These are phyloP conservation scores for Aquilaria sinensis DNA, from an alignment of 345 rosid genomes.

Conservation along the genomic window DNA sequence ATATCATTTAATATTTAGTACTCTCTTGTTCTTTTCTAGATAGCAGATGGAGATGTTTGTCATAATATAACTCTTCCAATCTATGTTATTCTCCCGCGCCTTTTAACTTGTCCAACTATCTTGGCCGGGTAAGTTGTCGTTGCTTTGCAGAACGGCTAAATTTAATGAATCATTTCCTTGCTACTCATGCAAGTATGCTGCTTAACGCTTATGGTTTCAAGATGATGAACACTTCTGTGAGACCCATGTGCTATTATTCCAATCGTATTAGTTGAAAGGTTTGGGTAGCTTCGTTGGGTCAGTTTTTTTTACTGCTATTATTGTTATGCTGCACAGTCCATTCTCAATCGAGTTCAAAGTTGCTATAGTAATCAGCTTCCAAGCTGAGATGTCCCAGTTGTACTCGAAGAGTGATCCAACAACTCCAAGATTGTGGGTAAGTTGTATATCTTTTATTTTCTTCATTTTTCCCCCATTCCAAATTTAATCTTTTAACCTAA, in stretches of 20 bases:
- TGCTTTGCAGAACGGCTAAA: not conserved
- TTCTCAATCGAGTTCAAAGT: slow-evolving; percentile 89
- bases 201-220: not conserved
- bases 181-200: not conserved
- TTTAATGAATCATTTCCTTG: not conserved
- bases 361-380: slow-evolving; percentile 57
- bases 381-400: slow-evolving; percentile 55
- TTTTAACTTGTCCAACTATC: slow-evolving; percentile 76
- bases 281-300: too few species aligned
- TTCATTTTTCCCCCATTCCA: not conserved
- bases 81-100: slow-evolving; percentile 77
- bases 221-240: not conserved
- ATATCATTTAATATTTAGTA: slow-evolving; percentile 8
- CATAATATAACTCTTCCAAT: slow-evolving; percentile 62
- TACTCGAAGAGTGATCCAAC: slow-evolving; percentile 72
- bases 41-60: slow-evolving; percentile 93
- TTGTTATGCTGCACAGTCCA: slow-evolving; percentile 40
- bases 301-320: not conserved
- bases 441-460: slow-evolving; percentile 7
- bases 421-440: slow-evolving; percentile 91
- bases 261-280: not conserved
- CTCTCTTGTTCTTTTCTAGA: slow-evolving; percentile 30
- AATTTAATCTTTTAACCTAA: not conserved
- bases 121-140: slow-evolving; percentile 65
- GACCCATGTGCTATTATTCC: not conserved